phyloP scores from a whole-genome alignment of 202 grass and related monocot species.

The Elaeis oleifera region DNA sequence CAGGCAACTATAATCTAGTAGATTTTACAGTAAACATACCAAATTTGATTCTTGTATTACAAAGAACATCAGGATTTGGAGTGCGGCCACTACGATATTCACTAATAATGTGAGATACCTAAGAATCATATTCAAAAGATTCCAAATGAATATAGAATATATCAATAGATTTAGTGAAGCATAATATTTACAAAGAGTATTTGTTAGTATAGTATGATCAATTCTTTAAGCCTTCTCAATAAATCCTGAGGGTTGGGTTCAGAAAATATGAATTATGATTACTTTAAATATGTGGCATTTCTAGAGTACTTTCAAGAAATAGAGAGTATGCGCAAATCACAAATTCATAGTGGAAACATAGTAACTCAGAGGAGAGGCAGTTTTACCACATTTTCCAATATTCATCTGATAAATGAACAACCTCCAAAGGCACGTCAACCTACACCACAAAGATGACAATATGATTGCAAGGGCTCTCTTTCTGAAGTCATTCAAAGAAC shows the following conservation, averaged over 20 bases:
- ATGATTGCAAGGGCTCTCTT: background rate
- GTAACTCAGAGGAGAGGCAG: background rate
- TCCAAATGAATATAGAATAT: slow-evolving; percentile 12
- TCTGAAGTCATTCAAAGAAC: no score
- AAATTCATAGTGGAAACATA: background rate
- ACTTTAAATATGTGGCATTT: no score
- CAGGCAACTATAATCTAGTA: background rate
- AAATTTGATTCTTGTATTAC: slow-evolving; percentile 96
- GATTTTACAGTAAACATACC: slow-evolving; percentile 28
- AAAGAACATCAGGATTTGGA: slow-evolving; percentile 94
- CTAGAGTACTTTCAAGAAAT: no score
- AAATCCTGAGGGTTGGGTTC: no score
- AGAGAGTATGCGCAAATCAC: no score
- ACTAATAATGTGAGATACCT: slow-evolving; percentile 94
- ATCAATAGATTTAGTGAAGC: no score
- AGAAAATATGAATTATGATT: no score
- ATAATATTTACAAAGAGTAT: no score
- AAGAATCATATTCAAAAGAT: slow-evolving; percentile 18
- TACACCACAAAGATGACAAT: slow-evolving; percentile 13
- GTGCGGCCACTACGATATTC: slow-evolving; percentile 77
- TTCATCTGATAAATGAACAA: slow-evolving; percentile 87
- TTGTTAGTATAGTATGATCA: no score
- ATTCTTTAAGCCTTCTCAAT: no score
- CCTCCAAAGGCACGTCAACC: slow-evolving; percentile 78
- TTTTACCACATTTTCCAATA: slow-evolving; percentile 98